Evolutionary conservation across 164 flowering plant genomes (phyloP), one percentile per base, ranked within the genome.

Genomic region (Kalanchoe fedtschenkoi): DNA sequence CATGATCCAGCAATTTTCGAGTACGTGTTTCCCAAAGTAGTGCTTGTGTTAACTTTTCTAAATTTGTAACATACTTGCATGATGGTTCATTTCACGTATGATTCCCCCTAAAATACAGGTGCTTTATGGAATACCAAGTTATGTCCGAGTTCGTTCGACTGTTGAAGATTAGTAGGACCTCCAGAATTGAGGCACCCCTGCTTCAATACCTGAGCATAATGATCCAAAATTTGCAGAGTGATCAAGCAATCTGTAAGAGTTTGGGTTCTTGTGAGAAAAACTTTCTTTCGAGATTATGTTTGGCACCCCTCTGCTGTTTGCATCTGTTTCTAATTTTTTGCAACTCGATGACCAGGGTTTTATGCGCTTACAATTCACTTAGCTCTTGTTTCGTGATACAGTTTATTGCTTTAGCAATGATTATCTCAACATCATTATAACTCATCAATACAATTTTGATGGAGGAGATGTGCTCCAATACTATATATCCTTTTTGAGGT

Each of bases 351-450:
- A 21, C 2, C 34, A 58, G 22, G 3, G 16, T 32, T 58, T 15
- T 32, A 26, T 51, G 17, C 28, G 14, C 28, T 15, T 8, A 9
- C 11, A 34, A 3, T 17, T 32, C 24, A 58, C 14, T 22, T 22
- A 5, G 2, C 8, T 67, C 34, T 58, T 22, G 32, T 44, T 34
- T 64, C 66, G 70, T 72, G 51, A 54, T 76, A 81, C 85, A 84
- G 89, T 80, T 65, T 84, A 80, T 47, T 84, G 89, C 72, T 74
- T 84, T 37, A 84, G 89, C 78, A 84, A 84, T 65, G 83, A 68
- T 47, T 77, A 78, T 69, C 61, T 84, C 59, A 82, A 82, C 79
- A 80, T 56, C 69, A 80, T 84, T 59, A 84, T 84, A 57, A 58
- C 69, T 29, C 80, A 84, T 69, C 68, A 51, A 5, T 84, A 65